phyloP scores from a whole-genome alignment of 2,329 filamentous ascomycete species.

The Pseudopithomyces maydicus region DNA sequence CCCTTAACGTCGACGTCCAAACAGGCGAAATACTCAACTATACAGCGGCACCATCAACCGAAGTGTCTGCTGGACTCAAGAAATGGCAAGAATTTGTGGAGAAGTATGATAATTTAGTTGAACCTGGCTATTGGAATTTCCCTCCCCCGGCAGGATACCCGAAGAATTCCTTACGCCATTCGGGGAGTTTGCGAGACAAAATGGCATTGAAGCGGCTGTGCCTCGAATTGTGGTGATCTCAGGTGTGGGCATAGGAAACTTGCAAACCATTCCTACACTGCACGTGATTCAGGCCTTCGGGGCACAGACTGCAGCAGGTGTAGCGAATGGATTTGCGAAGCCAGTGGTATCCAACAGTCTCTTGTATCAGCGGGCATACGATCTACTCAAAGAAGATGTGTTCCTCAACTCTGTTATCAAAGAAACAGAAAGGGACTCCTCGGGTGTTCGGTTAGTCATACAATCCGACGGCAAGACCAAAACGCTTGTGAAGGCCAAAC shows the following conservation, averaged over 20 bases:
- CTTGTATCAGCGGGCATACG: constrained; percentile 26
- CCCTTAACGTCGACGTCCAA: constrained; percentile 38
- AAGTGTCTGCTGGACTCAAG: constrained; percentile 21
- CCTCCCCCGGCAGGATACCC: constrained; percentile 48
- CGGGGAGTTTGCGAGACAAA: constrained; percentile 54
- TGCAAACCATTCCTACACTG: constrained; percentile 21
- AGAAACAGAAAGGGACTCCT: constrained; percentile 5
- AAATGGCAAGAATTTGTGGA: constrained; percentile 22
- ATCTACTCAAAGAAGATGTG: constrained; percentile 15
- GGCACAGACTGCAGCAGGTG: constrained; percentile 16
- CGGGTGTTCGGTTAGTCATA: neutral
- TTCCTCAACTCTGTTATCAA: constrained; percentile 15
- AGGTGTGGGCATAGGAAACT: constrained; percentile 23
- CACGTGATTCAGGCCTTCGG: constrained; percentile 27
- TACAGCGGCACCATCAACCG: constrained; percentile 17
- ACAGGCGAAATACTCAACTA: constrained; percentile 28
- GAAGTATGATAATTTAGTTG: constrained; percentile 22
- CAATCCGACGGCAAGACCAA: neutral
- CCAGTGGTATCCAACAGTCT: constrained; percentile 25
- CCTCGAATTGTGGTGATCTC: constrained; percentile 25
- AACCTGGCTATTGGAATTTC: constrained; percentile 31
- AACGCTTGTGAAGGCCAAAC: constrained; percentile 12
- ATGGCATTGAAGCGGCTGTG: constrained; percentile 31
- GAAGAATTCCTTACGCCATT: constrained; percentile 56
- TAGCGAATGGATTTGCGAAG: constrained; percentile 14